phyloP scores from a whole-genome alignment of 768 basidiomycete species.

The Lenzites betulinus region DNA sequence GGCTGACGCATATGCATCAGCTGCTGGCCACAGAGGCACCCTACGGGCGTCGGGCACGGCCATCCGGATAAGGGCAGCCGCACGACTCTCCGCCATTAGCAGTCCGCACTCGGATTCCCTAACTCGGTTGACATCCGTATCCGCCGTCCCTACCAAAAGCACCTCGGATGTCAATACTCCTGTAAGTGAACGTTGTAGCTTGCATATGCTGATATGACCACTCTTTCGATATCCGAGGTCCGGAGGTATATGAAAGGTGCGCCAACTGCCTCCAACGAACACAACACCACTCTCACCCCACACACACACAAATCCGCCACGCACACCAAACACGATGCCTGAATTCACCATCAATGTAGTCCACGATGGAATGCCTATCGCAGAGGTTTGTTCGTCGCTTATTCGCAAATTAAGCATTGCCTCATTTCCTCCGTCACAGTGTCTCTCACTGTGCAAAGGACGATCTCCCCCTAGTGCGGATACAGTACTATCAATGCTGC shows the following conservation, averaged over 20 bases:
- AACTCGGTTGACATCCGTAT: conserved; percentile 4
- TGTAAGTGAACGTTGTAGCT: neutral
- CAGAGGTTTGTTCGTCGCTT: neutral
- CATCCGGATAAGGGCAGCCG: neutral
- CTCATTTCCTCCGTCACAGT: neutral
- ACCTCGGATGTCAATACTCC: neutral
- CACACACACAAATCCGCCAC: neutral
- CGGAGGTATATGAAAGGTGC: neutral
- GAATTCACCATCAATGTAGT: neutral
- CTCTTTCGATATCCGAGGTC: neutral
- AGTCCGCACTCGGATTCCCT: conserved; percentile 1
- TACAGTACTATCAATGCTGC: conserved; percentile 19
- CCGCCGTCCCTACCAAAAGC: neutral
- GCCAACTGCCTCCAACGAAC: neutral
- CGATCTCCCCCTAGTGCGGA: conserved; percentile 19
- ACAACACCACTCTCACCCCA: neutral
- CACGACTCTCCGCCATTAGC: neutral
- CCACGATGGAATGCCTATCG: too few species aligned
- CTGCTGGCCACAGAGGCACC: too few species aligned
- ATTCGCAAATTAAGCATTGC: neutral
- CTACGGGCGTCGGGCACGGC: too few species aligned
- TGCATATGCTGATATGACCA: neutral
- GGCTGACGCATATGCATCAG: neutral
- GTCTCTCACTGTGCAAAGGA: neutral
- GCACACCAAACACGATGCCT: neutral